Conservation (phyloP, 1,139 yeast genomes). For the Saccharomyces hybrid region DNA sequence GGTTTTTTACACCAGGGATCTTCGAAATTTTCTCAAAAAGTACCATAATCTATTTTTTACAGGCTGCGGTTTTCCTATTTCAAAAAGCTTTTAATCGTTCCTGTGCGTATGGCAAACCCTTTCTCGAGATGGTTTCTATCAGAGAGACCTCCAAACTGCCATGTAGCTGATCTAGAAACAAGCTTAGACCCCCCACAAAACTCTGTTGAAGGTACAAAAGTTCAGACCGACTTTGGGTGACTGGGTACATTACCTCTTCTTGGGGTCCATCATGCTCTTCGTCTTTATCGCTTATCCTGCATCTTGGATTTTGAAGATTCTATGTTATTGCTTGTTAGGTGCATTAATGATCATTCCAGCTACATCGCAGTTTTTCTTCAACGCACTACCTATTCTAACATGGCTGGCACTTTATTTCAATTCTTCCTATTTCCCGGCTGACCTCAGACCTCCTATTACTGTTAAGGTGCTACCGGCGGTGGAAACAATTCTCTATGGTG, state of each 20-base stretch:
- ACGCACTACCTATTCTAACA: slow-evolving; percentile 76
- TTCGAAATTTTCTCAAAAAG: background rate
- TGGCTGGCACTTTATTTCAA: slow-evolving; percentile 85
- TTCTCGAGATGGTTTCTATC: slow-evolving; percentile 48
- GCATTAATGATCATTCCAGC: slow-evolving; percentile 53
- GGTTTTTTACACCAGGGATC: background rate
- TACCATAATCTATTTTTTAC: background rate
- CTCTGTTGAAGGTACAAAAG: slow-evolving; percentile 42
- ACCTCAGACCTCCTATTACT: slow-evolving; percentile 79
- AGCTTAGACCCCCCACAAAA: slow-evolving; percentile 49
- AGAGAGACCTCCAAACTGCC: slow-evolving; percentile 53
- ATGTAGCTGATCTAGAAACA: slow-evolving; percentile 50
- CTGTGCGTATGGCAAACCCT: slow-evolving; percentile 14
- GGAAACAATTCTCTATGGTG: slow-evolving; percentile 92
- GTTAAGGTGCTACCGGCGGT: slow-evolving; percentile 89
- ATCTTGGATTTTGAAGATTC: slow-evolving; percentile 28
- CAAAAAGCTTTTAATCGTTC: background rate
- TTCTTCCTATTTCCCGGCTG: slow-evolving; percentile 67
- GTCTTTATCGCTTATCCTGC: slow-evolving; percentile 38
- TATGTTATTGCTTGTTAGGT: slow-evolving; percentile 24
- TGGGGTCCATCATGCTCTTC: slow-evolving; percentile 43
- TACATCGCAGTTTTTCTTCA: slow-evolving; percentile 77
- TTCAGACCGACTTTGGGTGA: slow-evolving; percentile 46
- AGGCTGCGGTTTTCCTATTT: background rate
- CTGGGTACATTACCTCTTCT: slow-evolving; percentile 45